phyloP scores from a whole-genome alignment of 345 rosid species.

The Syzygium oleosum region DNA sequence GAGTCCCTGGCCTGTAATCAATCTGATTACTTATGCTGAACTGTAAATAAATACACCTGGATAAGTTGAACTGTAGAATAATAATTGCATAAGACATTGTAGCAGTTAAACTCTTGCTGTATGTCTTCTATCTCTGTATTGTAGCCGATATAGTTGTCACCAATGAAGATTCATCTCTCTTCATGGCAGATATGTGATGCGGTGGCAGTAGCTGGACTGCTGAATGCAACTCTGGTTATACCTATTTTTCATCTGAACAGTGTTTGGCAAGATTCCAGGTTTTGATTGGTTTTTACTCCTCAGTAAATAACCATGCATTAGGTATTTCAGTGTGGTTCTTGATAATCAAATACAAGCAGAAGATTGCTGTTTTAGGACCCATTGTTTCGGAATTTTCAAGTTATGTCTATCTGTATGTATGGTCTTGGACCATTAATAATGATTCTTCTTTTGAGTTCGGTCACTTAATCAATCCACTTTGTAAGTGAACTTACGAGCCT shows the following conservation, averaged over 20 bases:
- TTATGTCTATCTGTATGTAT: neutral
- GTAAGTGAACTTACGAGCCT: neutral
- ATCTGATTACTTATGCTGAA: neutral
- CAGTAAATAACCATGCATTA: neutral
- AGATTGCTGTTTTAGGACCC: neutral
- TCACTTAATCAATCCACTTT: neutral
- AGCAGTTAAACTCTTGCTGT: neutral
- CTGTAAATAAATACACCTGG: neutral
- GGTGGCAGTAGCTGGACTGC: constrained; percentile 94
- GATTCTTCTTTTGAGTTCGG: neutral
- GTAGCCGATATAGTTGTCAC: neutral
- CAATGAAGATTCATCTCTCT: neutral
- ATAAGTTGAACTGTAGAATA: neutral
- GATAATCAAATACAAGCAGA: neutral
- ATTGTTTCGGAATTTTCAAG: neutral
- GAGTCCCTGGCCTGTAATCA: neutral
- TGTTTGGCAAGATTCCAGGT: constrained; percentile 99
- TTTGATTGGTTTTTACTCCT: constrained; percentile 5
- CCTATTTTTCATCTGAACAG: constrained; percentile 94
- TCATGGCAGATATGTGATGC: constrained; percentile 82
- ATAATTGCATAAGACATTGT: neutral
- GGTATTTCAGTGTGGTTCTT: neutral
- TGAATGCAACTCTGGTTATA: constrained; percentile 93
- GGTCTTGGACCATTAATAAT: neutral
- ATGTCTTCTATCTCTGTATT: neutral